Conservation (phyloP, 768 basidiomycete species). For the Hydnomerulius pinastri region DNA sequence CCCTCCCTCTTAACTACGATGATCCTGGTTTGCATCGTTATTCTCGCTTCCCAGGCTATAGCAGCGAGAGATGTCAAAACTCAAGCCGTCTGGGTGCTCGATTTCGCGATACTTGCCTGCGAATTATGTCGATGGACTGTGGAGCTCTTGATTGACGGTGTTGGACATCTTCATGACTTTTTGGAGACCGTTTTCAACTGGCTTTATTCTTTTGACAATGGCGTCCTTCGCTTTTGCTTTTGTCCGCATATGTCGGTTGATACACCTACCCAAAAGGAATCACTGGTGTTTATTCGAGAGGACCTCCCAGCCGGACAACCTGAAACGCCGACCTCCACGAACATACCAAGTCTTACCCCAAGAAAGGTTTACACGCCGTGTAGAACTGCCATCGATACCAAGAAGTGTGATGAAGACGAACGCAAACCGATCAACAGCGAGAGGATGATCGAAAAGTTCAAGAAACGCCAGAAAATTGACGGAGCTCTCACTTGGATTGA, state of each 20-base stretch:
- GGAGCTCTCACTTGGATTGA: neutral
- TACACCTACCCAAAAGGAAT: neutral
- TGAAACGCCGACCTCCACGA: neutral
- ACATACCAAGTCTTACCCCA: neutral
- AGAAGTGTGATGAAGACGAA: neutral
- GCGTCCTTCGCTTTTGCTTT: neutral
- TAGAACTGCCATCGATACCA: neutral
- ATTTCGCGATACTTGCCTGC: neutral
- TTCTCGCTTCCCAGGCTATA: neutral
- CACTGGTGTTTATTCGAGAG: neutral
- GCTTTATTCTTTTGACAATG: neutral
- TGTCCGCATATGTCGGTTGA: neutral
- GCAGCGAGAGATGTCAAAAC: neutral
- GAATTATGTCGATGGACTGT: neutral
- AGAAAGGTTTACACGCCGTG: neutral
- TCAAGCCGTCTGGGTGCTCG: neutral
- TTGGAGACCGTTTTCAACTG: neutral
- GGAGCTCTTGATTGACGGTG: neutral
- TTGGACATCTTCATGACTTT: neutral
- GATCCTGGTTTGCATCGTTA: neutral
- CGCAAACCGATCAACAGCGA: neutral
- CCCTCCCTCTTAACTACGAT: no score
- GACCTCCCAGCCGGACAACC: neutral
- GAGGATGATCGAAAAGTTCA: neutral
- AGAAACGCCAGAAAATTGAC: neutral